Conservation (phyloP, 257 asterid species). For the Verbascum thapsus region DNA sequence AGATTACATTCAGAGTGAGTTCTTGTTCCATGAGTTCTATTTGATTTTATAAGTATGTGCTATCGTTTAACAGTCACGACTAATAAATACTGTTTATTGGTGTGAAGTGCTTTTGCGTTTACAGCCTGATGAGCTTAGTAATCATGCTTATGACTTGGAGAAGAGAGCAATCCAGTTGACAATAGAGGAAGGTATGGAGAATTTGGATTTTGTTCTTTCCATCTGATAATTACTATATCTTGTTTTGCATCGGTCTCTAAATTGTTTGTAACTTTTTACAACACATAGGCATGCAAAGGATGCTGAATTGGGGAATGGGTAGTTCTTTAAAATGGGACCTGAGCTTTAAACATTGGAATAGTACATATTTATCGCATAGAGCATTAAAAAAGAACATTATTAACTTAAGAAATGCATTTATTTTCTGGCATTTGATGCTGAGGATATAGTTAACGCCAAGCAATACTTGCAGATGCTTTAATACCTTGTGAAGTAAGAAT, state of each 20-base stretch:
- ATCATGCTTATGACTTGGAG: slow-evolving; percentile 80
- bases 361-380: too few relatives aligned
- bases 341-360: slow-evolving; percentile 22
- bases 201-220: background rate
- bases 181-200: slow-evolving; percentile 68
- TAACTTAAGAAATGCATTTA: too few relatives aligned
- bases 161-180: slow-evolving; percentile 65
- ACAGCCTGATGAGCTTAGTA: slow-evolving; percentile 71
- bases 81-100: slow-evolving; percentile 30
- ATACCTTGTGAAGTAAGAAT: too few relatives aligned
- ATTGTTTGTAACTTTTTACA: slow-evolving; percentile 1
- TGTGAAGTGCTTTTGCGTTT: slow-evolving; percentile 58
- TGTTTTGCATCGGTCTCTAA: slow-evolving; percentile 16
- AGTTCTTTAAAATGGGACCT: background rate
- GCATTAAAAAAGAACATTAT: too few relatives aligned
- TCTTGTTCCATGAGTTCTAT: slow-evolving; percentile 27
- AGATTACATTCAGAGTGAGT: slow-evolving; percentile 72
- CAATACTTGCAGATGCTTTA: too few relatives aligned
- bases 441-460: too few relatives aligned
- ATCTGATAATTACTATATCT: background rate
- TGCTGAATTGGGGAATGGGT: slow-evolving; percentile 21
- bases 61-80: slow-evolving; percentile 13
- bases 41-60: slow-evolving; percentile 24
- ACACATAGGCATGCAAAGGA: slow-evolving; percentile 4
- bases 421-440: too few relatives aligned